Percentiles rank a stretch among this genome's conserved stretches.
phyloP scores from a whole-genome alignment of 345 rosid genomes.

The Rhodamnia rubescens region DNA sequence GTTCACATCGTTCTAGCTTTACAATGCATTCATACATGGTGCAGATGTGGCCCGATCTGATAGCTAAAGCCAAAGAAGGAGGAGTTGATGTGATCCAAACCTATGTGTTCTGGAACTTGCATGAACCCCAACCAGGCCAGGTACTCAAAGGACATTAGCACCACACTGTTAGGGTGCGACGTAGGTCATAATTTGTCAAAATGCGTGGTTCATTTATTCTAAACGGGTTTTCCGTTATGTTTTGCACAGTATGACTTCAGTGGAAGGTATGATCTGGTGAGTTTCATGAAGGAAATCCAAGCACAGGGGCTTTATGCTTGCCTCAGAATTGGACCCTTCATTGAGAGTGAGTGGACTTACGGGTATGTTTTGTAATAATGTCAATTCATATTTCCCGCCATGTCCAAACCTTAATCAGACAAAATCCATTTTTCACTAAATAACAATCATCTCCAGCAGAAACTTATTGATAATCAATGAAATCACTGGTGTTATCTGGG shows the following conservation, averaged over 20 bases:
- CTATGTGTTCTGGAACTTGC: slow-evolving; percentile 92
- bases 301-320: slow-evolving; percentile 70
- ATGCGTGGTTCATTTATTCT: not conserved
- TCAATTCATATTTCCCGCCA: not conserved
- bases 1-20: not conserved
- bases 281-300: slow-evolving; percentile 61
- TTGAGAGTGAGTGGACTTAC: slow-evolving; percentile 83
- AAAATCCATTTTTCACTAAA: not conserved
- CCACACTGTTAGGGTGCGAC: not conserved
- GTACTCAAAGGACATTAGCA: slow-evolving; percentile 10
- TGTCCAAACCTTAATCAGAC: not conserved
- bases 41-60: slow-evolving; percentile 91
- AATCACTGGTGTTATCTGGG: not conserved
- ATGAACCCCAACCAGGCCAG: slow-evolving; percentile 76
- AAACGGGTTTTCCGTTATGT: not conserved
- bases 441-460: not conserved
- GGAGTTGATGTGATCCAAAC: slow-evolving; percentile 86
- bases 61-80: slow-evolving; percentile 78
- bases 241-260: slow-evolving; percentile 69
- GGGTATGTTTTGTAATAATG: slow-evolving; percentile 26
- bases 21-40: not conserved
- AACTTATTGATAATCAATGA: not conserved
- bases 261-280: slow-evolving; percentile 68
- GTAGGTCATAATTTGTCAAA: not conserved
- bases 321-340: slow-evolving; percentile 80